These are phyloP conservation scores for Panicum hallii DNA, from an alignment of 202 grass and related monocot species.

Conservation along the genomic window DNA sequence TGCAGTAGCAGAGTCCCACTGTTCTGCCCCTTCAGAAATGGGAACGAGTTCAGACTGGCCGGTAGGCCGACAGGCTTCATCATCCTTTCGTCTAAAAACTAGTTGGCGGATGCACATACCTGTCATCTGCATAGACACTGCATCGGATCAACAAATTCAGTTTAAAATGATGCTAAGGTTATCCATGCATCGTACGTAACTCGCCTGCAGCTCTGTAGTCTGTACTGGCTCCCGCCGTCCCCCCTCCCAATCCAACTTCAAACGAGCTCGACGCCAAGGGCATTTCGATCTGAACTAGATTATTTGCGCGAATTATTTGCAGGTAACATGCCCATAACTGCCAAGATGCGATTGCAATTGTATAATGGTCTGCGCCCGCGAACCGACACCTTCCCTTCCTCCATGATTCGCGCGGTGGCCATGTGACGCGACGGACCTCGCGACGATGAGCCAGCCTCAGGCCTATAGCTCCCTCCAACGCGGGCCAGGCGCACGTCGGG, in stretches of 20 bases:
- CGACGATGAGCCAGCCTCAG: background rate
- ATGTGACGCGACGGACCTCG: conserved; percentile 41
- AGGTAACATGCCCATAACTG: conserved; percentile 42
- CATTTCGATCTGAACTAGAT: conserved; percentile 12
- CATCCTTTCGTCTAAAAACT: background rate
- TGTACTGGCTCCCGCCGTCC: too few relatives aligned
- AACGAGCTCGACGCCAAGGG: background rate
- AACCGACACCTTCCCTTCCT: conserved; percentile 37
- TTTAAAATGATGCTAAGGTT: background rate
- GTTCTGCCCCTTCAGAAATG: background rate
- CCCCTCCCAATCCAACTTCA: background rate
- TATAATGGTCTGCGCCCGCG: conserved; percentile 20
- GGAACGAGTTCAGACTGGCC: background rate
- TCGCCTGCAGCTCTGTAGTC: background rate
- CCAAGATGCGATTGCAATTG: conserved; percentile 20
- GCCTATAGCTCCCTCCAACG: background rate
- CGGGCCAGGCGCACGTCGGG: conserved; percentile 15
- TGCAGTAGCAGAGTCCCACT: background rate
- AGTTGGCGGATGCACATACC: background rate
- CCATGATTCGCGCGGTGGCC: conserved; percentile 49
- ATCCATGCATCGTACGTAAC: background rate
- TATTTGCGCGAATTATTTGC: background rate
- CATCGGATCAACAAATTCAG: background rate
- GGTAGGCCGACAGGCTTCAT: background rate
- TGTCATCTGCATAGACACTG: background rate